Conservation (phyloP, 2,329 filamentous ascomycete species). For the Monosporascus ibericus region DNA sequence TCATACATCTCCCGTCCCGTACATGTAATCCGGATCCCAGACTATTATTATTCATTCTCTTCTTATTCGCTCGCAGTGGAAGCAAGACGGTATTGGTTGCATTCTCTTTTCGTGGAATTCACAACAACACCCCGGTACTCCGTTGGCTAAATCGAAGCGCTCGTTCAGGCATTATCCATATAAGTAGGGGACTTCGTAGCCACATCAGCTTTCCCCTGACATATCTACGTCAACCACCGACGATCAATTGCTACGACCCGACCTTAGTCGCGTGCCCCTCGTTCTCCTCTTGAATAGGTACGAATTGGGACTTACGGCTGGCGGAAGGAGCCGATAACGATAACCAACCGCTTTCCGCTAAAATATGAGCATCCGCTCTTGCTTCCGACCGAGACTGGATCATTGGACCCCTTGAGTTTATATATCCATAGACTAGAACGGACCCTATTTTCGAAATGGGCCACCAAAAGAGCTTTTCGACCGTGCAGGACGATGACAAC, state of each 20-base stretch:
- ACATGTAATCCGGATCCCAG: background rate
- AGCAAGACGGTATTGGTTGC: background rate
- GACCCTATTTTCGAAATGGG: slow-evolving; percentile 20
- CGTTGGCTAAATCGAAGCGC: background rate
- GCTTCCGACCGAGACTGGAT: slow-evolving; percentile 10
- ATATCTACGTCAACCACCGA: background rate
- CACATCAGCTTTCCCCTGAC: background rate
- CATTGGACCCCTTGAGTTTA: slow-evolving; percentile 16
- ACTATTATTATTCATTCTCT: background rate
- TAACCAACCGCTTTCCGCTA: slow-evolving; percentile 1
- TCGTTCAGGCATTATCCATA: background rate
- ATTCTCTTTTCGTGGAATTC: background rate
- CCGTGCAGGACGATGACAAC: slow-evolving; percentile 32
- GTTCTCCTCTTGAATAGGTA: background rate
- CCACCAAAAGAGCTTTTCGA: slow-evolving; percentile 27
- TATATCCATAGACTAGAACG: background rate
- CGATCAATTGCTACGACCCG: background rate
- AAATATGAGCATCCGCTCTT: slow-evolving; percentile 20
- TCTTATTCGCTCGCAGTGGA: background rate
- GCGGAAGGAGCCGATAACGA: background rate
- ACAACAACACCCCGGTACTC: background rate
- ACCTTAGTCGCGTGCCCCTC: background rate
- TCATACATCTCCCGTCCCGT: background rate
- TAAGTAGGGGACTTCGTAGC: background rate
- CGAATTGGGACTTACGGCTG: background rate